Base-by-base conservation (phyloP, 1,139 yeast species). In the Saccharomyces pastorianus region DNA sequence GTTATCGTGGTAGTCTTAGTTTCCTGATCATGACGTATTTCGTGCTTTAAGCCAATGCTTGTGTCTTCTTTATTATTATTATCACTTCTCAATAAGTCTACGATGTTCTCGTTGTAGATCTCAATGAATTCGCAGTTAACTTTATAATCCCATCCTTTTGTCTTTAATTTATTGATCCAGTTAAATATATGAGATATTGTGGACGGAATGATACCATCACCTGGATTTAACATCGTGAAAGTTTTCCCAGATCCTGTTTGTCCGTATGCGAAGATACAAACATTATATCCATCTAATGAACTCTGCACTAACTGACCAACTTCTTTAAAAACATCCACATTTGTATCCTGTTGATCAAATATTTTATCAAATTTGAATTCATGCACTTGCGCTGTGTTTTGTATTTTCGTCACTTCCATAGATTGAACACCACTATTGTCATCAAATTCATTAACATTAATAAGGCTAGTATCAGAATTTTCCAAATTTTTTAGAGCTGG, bases 161-260 rank as follows among this genome's bases (percentile, higher is more conserved):
- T 73, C 54, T 75, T 71, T 47, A 86, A 65, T 3, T 72, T 73
- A 1, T 75, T 69, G 3, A 84, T 78, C 56, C 85, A 81, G 28
- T 77, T 72, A 64, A 89, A 91, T 4, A 93, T 85, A 64, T 86
- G 88, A 6, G 74, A 70, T 4, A 91, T 78, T 0, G 97, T 87
- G 25, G 82, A 74, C 1, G 96, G 91, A 38, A 91, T 88, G 77
- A 93, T 83, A 25, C 99, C 99, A 64, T 83, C 85, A 2, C 71
- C 62, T 0, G 80, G 74, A 48, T 78, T 78, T 0, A 95, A 80
- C 99, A 93, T 93, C 0, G 99, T 93, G 67, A 73, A 85, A 0
- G 98, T 91, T 67, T 93, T 93, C 3, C 99, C 99, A 0, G 97
- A 90, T 0, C 99, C 98, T 0, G 99, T 93, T 71, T 93, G 99